Evolutionary conservation across 176 grass and related monocot genomes (phyloP).

Genomic region (Urochloa ruziziensis): DNA sequence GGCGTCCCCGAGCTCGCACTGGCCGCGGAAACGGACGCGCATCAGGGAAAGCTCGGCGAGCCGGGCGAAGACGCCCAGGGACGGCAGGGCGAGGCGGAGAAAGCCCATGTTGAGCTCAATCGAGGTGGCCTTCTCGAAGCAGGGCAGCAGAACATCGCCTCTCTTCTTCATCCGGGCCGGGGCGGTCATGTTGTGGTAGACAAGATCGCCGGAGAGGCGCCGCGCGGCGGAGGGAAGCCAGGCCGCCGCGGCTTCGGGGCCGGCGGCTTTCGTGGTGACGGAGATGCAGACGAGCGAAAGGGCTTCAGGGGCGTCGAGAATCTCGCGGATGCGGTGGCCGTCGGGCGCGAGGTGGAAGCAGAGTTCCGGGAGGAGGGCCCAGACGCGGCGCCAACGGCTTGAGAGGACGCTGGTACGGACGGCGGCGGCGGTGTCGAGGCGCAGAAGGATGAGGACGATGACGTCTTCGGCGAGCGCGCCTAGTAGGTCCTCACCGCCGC

Average conservation of each 20-base stretch:
- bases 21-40: background rate
- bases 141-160: background rate
- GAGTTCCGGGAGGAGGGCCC: conserved; percentile 22
- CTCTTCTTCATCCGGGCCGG: background rate
- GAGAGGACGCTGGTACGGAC: conserved; percentile 28
- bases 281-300: background rate
- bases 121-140: conserved; percentile 5
- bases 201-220: background rate
- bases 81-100: background rate
- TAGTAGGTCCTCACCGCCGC: conserved; percentile 14
- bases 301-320: background rate
- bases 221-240: conserved; percentile 27
- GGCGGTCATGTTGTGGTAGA: background rate
- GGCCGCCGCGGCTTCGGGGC: background rate
- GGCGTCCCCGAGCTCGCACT: background rate
- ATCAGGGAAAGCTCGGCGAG: background rate
- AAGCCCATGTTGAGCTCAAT: background rate
- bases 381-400: conserved; percentile 30
- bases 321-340: background rate
- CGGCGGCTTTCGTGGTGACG: background rate
- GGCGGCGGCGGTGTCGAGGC: background rate
- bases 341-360: background rate
- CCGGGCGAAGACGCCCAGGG: background rate
- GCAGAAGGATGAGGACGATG: conserved; percentile 16
- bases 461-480: conserved; percentile 13